Evolutionary conservation across 2,329 filamentous ascomycete genomes (phyloP).

Genomic region (Aspergillus awamori): DNA sequence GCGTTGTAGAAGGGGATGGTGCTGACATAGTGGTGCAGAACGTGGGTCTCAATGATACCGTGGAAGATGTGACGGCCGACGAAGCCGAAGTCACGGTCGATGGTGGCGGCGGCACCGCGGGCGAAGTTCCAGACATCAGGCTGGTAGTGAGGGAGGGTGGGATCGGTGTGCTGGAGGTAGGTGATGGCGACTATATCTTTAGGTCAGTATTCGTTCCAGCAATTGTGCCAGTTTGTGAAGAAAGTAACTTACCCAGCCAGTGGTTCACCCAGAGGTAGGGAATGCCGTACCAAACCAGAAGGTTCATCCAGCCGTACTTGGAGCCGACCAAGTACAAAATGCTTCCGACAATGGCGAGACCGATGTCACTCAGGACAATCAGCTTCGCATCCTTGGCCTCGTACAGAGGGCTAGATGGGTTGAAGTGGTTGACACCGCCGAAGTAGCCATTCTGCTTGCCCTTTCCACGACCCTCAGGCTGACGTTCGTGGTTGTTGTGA

Average conservation of each 20-base stretch:
- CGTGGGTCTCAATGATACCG: conserved; percentile 96
- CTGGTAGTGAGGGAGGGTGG: conserved; percentile 88
- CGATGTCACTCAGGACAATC: conserved; percentile 84
- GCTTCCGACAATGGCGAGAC: conserved; percentile 65
- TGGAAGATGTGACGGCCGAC: conserved; percentile 88
- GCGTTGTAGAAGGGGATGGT: conserved; percentile 96
- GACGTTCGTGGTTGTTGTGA: conserved; percentile 90
- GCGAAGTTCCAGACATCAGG: conserved; percentile 87
- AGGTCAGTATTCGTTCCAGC: conserved; percentile 18
- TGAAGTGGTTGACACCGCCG: conserved; percentile 91
- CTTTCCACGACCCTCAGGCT: conserved; percentile 88
- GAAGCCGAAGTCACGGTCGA: conserved; percentile 96
- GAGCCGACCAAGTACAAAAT: conserved; percentile 70
- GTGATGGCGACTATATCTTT: conserved; percentile 79
- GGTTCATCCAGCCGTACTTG: conserved; percentile 80
- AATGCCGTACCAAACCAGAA: conserved; percentile 91
- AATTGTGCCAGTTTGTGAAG: background rate
- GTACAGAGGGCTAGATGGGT: conserved; percentile 83
- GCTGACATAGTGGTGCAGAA: conserved; percentile 96
- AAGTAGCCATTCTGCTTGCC: conserved; percentile 85
- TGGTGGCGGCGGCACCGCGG: conserved; percentile 90
- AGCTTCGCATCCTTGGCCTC: conserved; percentile 88
- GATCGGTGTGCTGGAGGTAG: conserved; percentile 96
- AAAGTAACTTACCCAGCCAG: conserved; percentile 79
- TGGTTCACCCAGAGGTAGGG: conserved; percentile 99